Evolutionary conservation across 1,284 basidiomycete species (phyloP).

Genomic region (Apiotrichum brassicae): DNA sequence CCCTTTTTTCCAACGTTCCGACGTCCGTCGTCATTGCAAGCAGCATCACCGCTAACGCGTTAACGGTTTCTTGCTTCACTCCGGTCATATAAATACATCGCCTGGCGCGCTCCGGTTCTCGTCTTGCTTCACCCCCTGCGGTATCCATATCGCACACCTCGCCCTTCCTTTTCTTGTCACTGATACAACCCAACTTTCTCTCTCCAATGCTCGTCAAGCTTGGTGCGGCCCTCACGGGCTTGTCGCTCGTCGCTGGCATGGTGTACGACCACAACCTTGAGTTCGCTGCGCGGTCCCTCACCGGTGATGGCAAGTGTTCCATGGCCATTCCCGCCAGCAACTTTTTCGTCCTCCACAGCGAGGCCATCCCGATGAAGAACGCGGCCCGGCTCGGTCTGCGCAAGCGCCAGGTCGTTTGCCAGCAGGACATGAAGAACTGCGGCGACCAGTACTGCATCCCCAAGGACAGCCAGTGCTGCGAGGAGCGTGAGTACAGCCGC

Average conservation of each 20-base stretch:
- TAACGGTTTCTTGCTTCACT: too few relatives aligned
- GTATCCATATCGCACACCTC: too few relatives aligned
- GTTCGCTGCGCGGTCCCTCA: not conserved
- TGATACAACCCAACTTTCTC: too few relatives aligned
- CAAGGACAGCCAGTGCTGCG: not conserved
- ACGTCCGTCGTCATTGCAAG: too few relatives aligned
- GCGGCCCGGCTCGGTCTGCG: not conserved
- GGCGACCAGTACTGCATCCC: not conserved
- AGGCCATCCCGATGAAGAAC: not conserved
- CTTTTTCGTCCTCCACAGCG: not conserved
- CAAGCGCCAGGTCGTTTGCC: not conserved
- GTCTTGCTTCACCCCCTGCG: too few relatives aligned
- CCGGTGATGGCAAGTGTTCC: not conserved
- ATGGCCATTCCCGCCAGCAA: not conserved
- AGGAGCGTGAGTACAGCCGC: not conserved
- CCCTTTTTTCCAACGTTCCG: too few relatives aligned
- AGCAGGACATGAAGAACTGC: not conserved
- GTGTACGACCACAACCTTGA: not conserved
- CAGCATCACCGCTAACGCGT: too few relatives aligned
- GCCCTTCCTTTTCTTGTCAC: too few relatives aligned
- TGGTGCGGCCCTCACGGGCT: not conserved
- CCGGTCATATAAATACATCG: too few relatives aligned
- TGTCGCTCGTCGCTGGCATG: not conserved
- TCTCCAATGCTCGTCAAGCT: conserved; percentile 1
- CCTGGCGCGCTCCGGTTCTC: too few relatives aligned